A percentile compares a stretch with the other conserved stretches of the same genome.
Evolutionary conservation across 306 rosid species (phyloP).

Genomic region (Abrus precatorius): DNA sequence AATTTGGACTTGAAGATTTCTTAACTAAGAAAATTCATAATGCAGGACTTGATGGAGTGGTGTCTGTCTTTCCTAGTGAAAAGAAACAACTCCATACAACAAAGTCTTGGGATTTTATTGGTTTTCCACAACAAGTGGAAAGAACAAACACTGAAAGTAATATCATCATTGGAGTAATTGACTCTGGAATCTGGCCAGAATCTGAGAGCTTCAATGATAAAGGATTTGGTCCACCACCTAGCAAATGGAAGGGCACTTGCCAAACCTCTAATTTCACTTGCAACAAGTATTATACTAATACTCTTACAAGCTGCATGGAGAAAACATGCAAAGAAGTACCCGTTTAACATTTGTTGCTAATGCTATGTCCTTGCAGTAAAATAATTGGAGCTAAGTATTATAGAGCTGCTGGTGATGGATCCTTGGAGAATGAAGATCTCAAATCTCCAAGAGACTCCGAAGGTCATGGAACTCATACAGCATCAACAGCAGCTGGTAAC

Average conservation of each 20-base stretch:
- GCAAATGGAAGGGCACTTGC: conserved; percentile 71
- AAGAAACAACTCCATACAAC: conserved; percentile 58
- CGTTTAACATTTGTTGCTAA: not conserved
- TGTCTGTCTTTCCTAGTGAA: conserved; percentile 62
- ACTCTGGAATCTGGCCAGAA: conserved; percentile 67
- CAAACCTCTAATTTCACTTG: conserved; percentile 52
- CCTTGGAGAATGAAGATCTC: not conserved
- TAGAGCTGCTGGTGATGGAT: not conserved
- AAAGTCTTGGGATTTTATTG: conserved; percentile 73
- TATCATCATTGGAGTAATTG: conserved; percentile 59
- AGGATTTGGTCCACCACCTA: conserved; percentile 61
- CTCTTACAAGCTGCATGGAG: not conserved
- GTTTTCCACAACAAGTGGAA: conserved; percentile 46
- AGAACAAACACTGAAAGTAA: conserved; percentile 49
- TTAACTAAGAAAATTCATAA: not conserved
- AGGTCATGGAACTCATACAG: conserved; percentile 65
- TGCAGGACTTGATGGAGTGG: conserved; percentile 58
- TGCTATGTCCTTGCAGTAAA: conserved; percentile 49
- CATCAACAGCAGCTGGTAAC: conserved; percentile 66
- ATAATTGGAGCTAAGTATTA: conserved; percentile 64
- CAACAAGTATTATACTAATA: conserved; percentile 54
- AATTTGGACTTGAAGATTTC: not conserved
- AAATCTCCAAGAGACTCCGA: conserved; percentile 59
- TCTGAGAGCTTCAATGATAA: conserved; percentile 56
- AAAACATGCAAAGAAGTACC: not conserved